Evolutionary conservation across 2,329 filamentous ascomycete species (phyloP), one percentile per base, ranked within the genome.

Genomic region (Macroventuria anomochaeta): DNA sequence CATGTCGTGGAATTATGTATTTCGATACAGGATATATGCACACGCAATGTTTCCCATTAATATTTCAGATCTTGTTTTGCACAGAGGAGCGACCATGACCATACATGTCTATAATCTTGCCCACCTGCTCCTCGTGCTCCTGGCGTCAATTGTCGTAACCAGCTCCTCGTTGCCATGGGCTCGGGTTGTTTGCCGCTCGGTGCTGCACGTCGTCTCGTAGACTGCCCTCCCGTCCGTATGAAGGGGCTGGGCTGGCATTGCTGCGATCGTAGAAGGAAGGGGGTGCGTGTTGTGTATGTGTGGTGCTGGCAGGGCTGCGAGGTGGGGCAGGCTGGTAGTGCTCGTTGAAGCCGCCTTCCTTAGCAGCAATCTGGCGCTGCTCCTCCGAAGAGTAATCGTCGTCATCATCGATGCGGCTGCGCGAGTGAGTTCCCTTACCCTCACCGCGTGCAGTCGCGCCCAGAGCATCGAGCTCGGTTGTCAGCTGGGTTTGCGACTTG

Each of bases 401-500:
- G 53, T 92, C 89, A 53, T 91, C 89, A 53, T 92, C 87, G 47
- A 90, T 83, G 60, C 87, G 86, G 23, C 86, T 79, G 26, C 79
- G 79, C 7, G 64, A 67, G 56, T 76, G 73, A 51, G 77, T 77
- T 36, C 77, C 72, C 70, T 80, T 80, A 57, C 76, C 72, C 71
- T 96, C 92, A 53, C 92, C 92, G 69, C 93, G 88, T 28, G 93
- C 93, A 5, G 92, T 96, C 13, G 90, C 90, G 61, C 90, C 93
- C 52, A 97, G 80, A 7, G 93, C 93, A 73, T 97, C 92, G 43
- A 97, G 83, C 76, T 97, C 93, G 7, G 92, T 96, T 4, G 88
- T 91, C 13, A 96, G 80, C 69, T 93, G 88, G 5, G 90, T 90
- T 75, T 95, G 90, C 12, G 92, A 96, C 81, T 97, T 97, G 86